Conservation (phyloP, 305 asterid genomes). For the Fraxinus greggii region DNA sequence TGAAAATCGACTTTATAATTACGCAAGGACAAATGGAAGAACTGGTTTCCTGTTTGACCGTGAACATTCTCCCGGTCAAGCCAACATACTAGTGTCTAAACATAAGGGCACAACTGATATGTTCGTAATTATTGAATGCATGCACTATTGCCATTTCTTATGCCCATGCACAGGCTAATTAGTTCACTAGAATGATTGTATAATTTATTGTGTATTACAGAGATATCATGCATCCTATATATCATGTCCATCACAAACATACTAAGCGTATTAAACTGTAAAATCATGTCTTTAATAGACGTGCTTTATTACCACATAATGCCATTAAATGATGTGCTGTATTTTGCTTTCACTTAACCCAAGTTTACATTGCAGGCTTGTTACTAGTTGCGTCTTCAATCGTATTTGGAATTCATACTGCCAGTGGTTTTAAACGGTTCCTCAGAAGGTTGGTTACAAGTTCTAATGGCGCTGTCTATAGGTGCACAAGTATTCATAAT, state of each 20-base stretch:
- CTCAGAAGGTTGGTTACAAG: slow-evolving; percentile 18
- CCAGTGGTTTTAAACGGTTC: slow-evolving; percentile 56
- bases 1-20: not conserved
- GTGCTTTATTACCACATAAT: not conserved
- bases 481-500: slow-evolving; percentile 22
- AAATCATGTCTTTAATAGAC: not conserved
- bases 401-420: slow-evolving; percentile 67
- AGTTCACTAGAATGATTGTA: not conserved
- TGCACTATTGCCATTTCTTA: not conserved
- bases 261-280: not conserved
- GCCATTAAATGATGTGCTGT: not conserved
- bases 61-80: not conserved
- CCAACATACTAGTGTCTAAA: not conserved
- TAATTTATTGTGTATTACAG: too few species aligned
- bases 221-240: not conserved
- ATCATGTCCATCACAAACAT: not conserved
- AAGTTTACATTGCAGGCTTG: slow-evolving; percentile 44
- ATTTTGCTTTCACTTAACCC: not conserved
- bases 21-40: not conserved
- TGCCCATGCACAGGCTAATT: not conserved
- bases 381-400: slow-evolving; percentile 61
- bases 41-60: not conserved
- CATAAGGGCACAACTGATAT: not conserved
- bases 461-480: not conserved
- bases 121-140: not conserved